Evolutionary conservation across 306 rosid species (phyloP), one percentile per base, ranked within the genome.

Genomic region (Casuarina equisetifolia): DNA sequence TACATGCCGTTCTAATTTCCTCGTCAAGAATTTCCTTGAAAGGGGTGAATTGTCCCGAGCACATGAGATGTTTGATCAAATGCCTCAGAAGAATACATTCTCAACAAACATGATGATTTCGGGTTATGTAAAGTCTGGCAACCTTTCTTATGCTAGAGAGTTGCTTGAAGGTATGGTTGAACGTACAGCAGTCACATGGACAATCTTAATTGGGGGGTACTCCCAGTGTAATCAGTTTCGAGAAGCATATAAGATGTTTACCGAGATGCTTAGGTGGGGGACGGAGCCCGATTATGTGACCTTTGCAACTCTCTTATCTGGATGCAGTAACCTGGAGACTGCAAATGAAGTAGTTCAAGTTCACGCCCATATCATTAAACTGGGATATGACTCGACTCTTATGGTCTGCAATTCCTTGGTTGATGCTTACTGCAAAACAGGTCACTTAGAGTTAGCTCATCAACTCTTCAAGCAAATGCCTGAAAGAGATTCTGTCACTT

Each of bases 331-430:
- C 46, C 32, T 0, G 63, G 90, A 88, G 4, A 67, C 80, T 35
- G 75, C 83, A 50, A 72, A 77, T 67, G 89, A 91, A 81, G 83
- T 91, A 6, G 63, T 62, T 59, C 97, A 95, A 77, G 85, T 90
- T 81, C 98, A 95, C 66, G 76, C 81, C 68, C 90, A 80, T 61
- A 77, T 90, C 64, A 51, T 90, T 46, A 95, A 90, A 53, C 74
- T 78, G 74, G 97, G 97, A 82, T 81, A 80, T 55, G 85, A 82
- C 76, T 87, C 86, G 15, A 78, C 85, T 61, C 88, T 89, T 57
- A 80, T 85, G 84, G 97, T 92, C 80, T 89, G 88, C 89, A 95
- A 95, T 82, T 89, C 97, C 25, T 85, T 95, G 89, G 78, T 95
- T 52, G 97, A 91, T 80, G 85, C 93, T 48, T 92, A 95, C 75